Evolutionary conservation across 1,139 yeast species (phyloP), one percentile per base, ranked within the genome.

Genomic region (Suhomyces chickasaworum): DNA sequence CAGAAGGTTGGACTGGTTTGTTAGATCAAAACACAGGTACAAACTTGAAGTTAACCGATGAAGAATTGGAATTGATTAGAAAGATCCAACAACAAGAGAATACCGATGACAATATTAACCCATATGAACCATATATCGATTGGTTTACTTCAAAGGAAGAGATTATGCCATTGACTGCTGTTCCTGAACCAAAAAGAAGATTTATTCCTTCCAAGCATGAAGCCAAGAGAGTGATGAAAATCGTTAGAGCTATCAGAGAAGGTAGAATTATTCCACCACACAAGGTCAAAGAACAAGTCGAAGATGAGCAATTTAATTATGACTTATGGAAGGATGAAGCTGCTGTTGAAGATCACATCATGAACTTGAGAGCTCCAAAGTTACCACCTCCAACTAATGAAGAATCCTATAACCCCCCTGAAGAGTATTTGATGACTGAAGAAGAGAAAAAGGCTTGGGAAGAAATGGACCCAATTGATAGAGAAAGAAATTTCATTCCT

Each of bases 1-100:
- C 98, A 10, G 95, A 88, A 68, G 99, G 99, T 31, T 93, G 98
- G 98, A 95, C 99, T 9, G 99, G 99, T 39, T 75, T 95, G 53
- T 71, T 93, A 49, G 98, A 93, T 66, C 89, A 89, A 62, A 80
- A 84, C 57, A 89, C 98, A 8, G 99, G 99, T 53, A 70, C 84
- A n/a, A 78, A 89, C 41, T 78, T 93, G 69, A 90, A 93, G 58
- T 75, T 93, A 53, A 82, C 90, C n/a, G 78, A 79, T 48, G 97
- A 93, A 61, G 99, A 93, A 68, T 77, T 91, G 58, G 97, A 91
- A 54, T 77, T 95, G 53, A 89, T 93, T 60, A 78, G 85, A 55
- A 89, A 89, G 64, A 84, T 93, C 58, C 96, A 90, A 68, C 80
- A 77, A 52, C 89, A 93, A 58, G 91, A 89, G 68, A 83, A 82